Base-by-base conservation (phyloP, 2,329 filamentous ascomycete species). In the Verticillium dahliae region DNA sequence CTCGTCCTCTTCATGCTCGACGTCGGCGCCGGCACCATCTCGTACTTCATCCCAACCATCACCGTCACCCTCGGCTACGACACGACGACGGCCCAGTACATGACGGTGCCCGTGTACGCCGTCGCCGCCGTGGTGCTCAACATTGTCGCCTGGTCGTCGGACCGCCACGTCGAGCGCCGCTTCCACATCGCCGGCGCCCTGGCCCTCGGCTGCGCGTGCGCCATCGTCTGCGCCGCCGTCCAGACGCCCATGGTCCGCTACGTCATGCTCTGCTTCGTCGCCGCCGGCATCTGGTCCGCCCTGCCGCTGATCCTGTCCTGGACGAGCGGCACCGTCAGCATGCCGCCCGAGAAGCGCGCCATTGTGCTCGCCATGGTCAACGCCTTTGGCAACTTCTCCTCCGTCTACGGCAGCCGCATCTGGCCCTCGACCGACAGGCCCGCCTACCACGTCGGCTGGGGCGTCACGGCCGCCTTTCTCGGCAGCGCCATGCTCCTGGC, bases 1-100 rank as follows among this genome's bases (percentile, higher is more conserved):
- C 76, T 82, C 1, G 71, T 85, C 27, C 71, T 85, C 2, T 82
- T 85, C 67, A 82, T 85, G 61, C 67, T 77, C n/a, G 80, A 76
- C 37, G 65, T 84, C 14, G 71, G 83, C 1, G 77, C 78, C 0
- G 81, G 85, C 67, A 83, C 81, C 1, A 87, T 88, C 67, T 83
- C 86, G 56, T 87, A 87, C 68, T 88, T 88, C 74, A 88, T 89
- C 72, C 86, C 86, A 0, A 84, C 80, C 0, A 86, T 89, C 50
- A 82, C 88, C 1, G 78, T 84, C 54, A 87, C 84, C 0, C 77
- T 89, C 0, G 83, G 84, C 0, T 89, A 85, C 69, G 75, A 77
- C 7, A 79, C 73, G 31, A 81, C 85, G 13, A 56, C 54, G 56
- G 86, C 85, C 0, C 74, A 87, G 0, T 79, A 84, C 60, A 75